Base-by-base conservation (phyloP, 345 rosid genomes). In the Mercurialis annua region DNA sequence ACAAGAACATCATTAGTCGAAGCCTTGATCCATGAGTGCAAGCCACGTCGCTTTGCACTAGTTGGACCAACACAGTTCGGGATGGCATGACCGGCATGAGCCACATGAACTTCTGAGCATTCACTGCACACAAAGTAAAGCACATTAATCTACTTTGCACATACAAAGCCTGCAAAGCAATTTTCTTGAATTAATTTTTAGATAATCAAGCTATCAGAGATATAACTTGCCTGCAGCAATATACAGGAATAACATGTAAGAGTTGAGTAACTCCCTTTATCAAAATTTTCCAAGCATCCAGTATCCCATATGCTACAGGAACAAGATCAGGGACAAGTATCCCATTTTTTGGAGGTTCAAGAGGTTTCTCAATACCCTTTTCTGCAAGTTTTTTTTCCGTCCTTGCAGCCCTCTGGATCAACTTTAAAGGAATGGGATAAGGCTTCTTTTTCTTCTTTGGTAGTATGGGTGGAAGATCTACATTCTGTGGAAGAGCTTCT, bases 381-480 rank as follows among this genome's bases (percentile, higher is more conserved):
- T 86, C 81, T 6, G 90, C 97, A 66, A 88, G 93, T 73, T 82
- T 88, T 78, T 78, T 92, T 53, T 85, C 83, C 66, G 69, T 78
- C 77, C 83, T 83, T 20, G 86, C 90, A 42, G 73, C 85, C 70
- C 77, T 82, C 62, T 76, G 82, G 64, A 92, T 90, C 79, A 85
- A 76, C 79, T 76, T 86, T 44, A 88, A 44, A 46, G 96, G 93
- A 70, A 92, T 51, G 46, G 93, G 92, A 71, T 68, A 92, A 42
- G 96, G 97, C 65, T 93, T 93, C 84, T 93, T 93, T 89, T 88
- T 82, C 34, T 77, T 84, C 86, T 81, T 86, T 24, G 94, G 92
- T 47, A 88, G 76, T 60, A 82, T 27, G 20, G 83, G 84, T 30
- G 97, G 97, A 76, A 88, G 88, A 78, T 90, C 92, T n/a, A 81